phyloP scores from a whole-genome alignment of 192 early-diverging fungal species.

The Coemansia sp. region DNA sequence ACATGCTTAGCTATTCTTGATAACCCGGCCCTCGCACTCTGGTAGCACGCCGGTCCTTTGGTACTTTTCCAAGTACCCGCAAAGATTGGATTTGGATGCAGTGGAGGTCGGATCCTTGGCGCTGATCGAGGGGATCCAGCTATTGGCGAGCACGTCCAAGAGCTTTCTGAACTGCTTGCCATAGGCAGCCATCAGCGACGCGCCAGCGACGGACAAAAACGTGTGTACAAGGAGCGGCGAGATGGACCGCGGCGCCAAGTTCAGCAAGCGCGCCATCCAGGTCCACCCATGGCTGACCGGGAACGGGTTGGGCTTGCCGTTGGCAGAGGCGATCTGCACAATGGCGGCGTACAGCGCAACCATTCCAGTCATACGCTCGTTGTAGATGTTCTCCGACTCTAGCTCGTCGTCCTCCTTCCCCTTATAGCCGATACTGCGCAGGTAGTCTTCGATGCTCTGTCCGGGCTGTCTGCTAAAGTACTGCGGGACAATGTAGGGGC shows the following conservation, averaged over 20 bases:
- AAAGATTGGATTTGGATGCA: constrained; percentile 67
- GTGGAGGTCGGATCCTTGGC: constrained; percentile 69
- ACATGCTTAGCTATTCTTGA: constrained; percentile 16
- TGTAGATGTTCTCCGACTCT: constrained; percentile 36
- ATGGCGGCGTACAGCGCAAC: constrained; percentile 45
- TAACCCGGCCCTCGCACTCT: constrained; percentile 72
- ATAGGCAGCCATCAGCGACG: constrained; percentile 36
- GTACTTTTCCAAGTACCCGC: constrained; percentile 74
- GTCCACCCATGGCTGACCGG: constrained; percentile 34
- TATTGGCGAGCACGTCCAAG: constrained; percentile 61
- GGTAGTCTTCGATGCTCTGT: constrained; percentile 27
- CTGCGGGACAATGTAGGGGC: constrained; percentile 45
- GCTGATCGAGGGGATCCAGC: constrained; percentile 70
- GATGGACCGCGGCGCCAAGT: constrained; percentile 30
- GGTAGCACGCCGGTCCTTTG: constrained; percentile 76
- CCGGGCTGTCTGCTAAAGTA: constrained; percentile 12
- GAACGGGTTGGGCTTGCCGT: constrained; percentile 11
- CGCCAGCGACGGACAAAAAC: constrained; percentile 43
- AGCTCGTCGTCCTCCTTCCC: constrained; percentile 36
- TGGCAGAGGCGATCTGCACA: constrained; percentile 27
- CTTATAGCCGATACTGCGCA: constrained; percentile 38
- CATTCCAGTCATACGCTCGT: constrained; percentile 52
- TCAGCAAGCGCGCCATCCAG: constrained; percentile 51
- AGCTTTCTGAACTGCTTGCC: constrained; percentile 34
- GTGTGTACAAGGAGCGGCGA: constrained; percentile 47